Base-by-base conservation (phyloP, 23 red algal species). In the Porphyridium purpureum region DNA sequence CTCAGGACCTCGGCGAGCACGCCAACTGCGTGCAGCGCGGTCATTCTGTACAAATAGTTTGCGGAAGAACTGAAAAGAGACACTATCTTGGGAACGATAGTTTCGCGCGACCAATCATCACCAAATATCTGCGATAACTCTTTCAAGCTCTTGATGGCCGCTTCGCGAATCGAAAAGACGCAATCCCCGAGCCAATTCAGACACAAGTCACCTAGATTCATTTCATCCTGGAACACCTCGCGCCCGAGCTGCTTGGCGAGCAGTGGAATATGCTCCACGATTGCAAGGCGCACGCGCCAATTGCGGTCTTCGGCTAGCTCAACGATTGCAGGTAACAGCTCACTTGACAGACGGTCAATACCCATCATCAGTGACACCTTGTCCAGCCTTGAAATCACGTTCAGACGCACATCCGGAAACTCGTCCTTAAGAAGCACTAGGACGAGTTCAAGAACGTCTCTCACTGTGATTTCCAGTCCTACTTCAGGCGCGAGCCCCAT, bases 281-380 rank as follows among this genome's bases (percentile, higher is more conserved):
- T 85, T 21, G 88, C 88, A 22, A 81, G 50, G 40, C 88, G 70
- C 26, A 95, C 81, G 15, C 88, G 68, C 88, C 88, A 95, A 50
- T 95, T 95, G 36, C 77, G 75, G 57, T 95, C 88, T 70, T 95
- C 73, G 19, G 88, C 73, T 21, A 95, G 57, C 50, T 95, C 79
- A 5, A 95, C 88, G 73, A 95, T 80, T 5, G 88, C 75, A 15
- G 88, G 88, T 32, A 95, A 50, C 31, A 95, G 61, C 38, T 95
- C 88, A 26, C 56, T 67, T 30, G 72, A 74, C 32, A 95, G 38
- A 30, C 70, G 73, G 4, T 94, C 78, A 41, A 84, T 74, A 0
- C 78, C 81, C 72, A 95, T 84, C 17, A 95, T 62, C 22, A 72
- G 66, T 44, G 70, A 72, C 1, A 95, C 77, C 36, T 84, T 78